phyloP scores from a whole-genome alignment of 2,329 filamentous ascomycete genomes.

The Dothideomycetes sp. region DNA sequence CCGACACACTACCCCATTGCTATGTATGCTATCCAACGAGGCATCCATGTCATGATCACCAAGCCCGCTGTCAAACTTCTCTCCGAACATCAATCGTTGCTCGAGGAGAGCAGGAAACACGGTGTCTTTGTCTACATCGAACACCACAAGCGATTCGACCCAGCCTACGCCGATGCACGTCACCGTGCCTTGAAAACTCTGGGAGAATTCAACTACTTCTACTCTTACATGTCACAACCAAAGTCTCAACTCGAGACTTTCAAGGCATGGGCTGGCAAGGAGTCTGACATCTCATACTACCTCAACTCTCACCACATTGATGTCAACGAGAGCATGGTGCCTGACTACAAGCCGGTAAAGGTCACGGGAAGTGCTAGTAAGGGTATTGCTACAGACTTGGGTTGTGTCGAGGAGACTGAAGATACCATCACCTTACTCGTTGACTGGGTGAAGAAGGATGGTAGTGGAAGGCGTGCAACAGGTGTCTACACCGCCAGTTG shows the following conservation, averaged over 20 bases:
- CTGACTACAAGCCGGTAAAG: constrained; percentile 66
- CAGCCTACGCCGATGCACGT: constrained; percentile 80
- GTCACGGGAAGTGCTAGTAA: constrained; percentile 71
- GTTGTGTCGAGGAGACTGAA: constrained; percentile 73
- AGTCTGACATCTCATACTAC: constrained; percentile 93
- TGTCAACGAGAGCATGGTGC: constrained; percentile 85
- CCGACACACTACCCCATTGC: constrained; percentile 89
- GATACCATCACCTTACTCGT: constrained; percentile 89
- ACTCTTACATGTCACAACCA: constrained; percentile 90
- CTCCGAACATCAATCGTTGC: constrained; percentile 65
- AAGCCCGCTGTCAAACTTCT: constrained; percentile 87
- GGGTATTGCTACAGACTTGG: constrained; percentile 68
- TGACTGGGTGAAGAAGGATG: constrained; percentile 69
- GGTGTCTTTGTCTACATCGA: constrained; percentile 87
- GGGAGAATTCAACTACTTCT: constrained; percentile 97
- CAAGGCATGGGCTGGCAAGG: constrained; percentile 85
- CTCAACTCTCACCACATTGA: constrained; percentile 93
- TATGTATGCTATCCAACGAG: constrained; percentile 78
- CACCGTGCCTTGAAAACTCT: constrained; percentile 60
- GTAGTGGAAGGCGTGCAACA: constrained; percentile 63
- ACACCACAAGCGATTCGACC: constrained; percentile 95
- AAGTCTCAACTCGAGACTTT: constrained; percentile 90
- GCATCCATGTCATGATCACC: constrained; percentile 84
- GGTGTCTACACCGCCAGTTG: constrained; percentile 90
- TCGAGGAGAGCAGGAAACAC: constrained; percentile 61